Evolutionary conservation across 2,329 filamentous ascomycete genomes (phyloP).

Genomic region (Aspergillus fischeri): DNA sequence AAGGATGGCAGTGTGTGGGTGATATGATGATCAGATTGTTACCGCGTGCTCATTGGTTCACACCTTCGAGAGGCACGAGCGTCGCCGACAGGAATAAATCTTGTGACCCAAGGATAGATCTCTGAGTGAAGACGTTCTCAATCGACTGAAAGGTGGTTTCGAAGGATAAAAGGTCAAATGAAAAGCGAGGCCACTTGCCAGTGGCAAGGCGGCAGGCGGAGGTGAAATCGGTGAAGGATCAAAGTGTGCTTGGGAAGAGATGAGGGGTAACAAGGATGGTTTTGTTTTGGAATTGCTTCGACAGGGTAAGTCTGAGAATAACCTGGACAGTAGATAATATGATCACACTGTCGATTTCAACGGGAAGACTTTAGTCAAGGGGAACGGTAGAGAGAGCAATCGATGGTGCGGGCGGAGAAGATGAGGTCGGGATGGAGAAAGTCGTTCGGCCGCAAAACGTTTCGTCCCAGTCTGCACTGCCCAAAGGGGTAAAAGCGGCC

Average conservation of each 20-base stretch:
- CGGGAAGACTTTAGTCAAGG: neutral
- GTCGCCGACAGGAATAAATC: slow-evolving; percentile 1
- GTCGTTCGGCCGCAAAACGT: slow-evolving; percentile 1
- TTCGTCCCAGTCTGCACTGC: slow-evolving; percentile 4
- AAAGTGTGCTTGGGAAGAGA: neutral
- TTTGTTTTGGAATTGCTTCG: slow-evolving; percentile 1
- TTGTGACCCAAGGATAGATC: neutral
- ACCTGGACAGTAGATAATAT: neutral
- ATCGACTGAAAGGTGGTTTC: neutral
- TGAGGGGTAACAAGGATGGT: neutral
- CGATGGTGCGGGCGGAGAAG: neutral
- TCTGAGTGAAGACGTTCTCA: neutral
- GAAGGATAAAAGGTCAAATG: neutral
- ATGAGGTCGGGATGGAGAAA: slow-evolving; percentile 1
- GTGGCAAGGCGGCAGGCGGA: slow-evolving; percentile 12
- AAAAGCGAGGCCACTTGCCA: slow-evolving; percentile 9
- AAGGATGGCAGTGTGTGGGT: slow-evolving; percentile 19
- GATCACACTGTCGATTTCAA: neutral
- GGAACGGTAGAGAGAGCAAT: neutral
- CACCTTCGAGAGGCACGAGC: neutral
- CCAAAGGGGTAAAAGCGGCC: slow-evolving; percentile 13
- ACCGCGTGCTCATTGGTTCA: slow-evolving; percentile 28
- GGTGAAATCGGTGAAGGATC: slow-evolving; percentile 12
- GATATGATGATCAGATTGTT: slow-evolving; percentile 16
- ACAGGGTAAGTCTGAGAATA: neutral